Percentiles rank a stretch among this genome's conserved stretches.
phyloP scores from a whole-genome alignment of 768 basidiomycete species.

The Kwoniella heveanensis region DNA sequence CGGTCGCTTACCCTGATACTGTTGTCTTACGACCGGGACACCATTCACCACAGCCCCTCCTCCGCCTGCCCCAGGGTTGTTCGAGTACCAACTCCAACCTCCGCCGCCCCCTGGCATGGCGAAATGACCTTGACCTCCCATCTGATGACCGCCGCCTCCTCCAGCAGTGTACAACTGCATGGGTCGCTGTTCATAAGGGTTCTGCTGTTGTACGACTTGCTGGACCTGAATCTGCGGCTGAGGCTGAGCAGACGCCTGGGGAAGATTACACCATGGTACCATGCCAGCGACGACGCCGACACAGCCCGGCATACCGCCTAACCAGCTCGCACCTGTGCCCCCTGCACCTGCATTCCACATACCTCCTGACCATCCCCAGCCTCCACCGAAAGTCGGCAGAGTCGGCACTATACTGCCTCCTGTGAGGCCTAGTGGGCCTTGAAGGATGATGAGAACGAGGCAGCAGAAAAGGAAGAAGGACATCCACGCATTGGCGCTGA shows the following conservation, averaged over 20 bases:
- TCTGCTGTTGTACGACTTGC: constrained; percentile 16
- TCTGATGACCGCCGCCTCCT: constrained; percentile 13
- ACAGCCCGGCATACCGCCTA: constrained; percentile 38
- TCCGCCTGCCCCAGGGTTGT: constrained; percentile 10
- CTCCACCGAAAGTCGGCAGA: constrained; percentile 5
- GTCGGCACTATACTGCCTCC: constrained; percentile 8
- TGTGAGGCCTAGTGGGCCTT: constrained; percentile 48
- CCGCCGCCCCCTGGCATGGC: constrained; percentile 34
- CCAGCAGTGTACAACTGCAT: background rate
- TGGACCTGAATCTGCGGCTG: constrained; percentile 24
- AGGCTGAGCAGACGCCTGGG: background rate
- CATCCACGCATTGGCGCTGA: constrained; percentile 50
- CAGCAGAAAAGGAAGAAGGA: constrained; percentile 50
- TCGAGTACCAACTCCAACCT: constrained; percentile 51
- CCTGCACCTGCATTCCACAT: constrained; percentile 1
- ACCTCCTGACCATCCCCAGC: background rate
- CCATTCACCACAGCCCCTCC: background rate
- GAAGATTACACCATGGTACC: constrained; percentile 41
- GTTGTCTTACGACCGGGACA: background rate
- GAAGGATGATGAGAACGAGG: constrained; percentile 49
- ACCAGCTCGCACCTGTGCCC: constrained; percentile 5
- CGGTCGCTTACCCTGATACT: background rate
- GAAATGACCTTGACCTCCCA: constrained; percentile 49
- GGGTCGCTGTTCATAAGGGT: constrained; percentile 3
- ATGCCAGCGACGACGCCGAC: constrained; percentile 26